These are phyloP conservation scores for Aspergillus coremiiformis DNA, from an alignment of 495 filamentous ascomycete genomes.

Conservation along the genomic window DNA sequence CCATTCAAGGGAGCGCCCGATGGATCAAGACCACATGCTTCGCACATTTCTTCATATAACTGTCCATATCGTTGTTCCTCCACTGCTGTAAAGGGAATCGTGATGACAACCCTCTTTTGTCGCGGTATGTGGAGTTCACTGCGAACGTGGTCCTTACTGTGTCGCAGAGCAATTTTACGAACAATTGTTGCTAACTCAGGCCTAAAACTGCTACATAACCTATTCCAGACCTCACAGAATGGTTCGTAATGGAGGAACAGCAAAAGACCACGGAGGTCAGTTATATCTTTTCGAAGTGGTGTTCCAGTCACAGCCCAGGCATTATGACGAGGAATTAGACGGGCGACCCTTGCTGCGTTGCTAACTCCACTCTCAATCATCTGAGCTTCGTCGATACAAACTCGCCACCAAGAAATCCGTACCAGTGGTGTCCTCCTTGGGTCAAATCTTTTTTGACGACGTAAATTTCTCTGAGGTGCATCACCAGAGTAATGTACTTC, in stretches of 20 bases:
- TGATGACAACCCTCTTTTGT: slow-evolving; percentile 81
- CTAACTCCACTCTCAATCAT: slow-evolving; percentile 87
- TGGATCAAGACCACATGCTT: slow-evolving; percentile 54
- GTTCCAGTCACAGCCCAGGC: slow-evolving; percentile 94
- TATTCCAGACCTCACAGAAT: slow-evolving; percentile 63
- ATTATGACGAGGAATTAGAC: slow-evolving; percentile 72
- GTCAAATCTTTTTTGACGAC: slow-evolving; percentile 59
- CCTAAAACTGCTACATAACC: slow-evolving; percentile 51
- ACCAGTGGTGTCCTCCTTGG: slow-evolving; percentile 67
- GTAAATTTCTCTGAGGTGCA: slow-evolving; percentile 55
- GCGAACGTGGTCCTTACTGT: slow-evolving; percentile 74
- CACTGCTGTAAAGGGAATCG: slow-evolving; percentile 76
- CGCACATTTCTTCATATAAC: slow-evolving; percentile 65
- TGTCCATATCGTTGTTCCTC: slow-evolving; percentile 82
- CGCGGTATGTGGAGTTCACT: slow-evolving; percentile 59
- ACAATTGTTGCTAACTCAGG: slow-evolving; percentile 60
- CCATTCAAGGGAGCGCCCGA: slow-evolving; percentile 53
- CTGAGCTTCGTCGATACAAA: slow-evolving; percentile 91
- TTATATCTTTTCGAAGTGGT: slow-evolving; percentile 70
- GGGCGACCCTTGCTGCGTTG: slow-evolving; percentile 72
- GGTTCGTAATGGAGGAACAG: slow-evolving; percentile 75
- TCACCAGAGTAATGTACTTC: slow-evolving; percentile 72
- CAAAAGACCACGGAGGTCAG: slow-evolving; percentile 61
- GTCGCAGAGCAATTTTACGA: slow-evolving; percentile 62
- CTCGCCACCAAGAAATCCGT: slow-evolving; percentile 80